Percentiles rank a stretch among this genome's conserved stretches.
Evolutionary conservation across 2,329 filamentous ascomycete species (phyloP).

Genomic region (Akanthomyces muscarius): DNA sequence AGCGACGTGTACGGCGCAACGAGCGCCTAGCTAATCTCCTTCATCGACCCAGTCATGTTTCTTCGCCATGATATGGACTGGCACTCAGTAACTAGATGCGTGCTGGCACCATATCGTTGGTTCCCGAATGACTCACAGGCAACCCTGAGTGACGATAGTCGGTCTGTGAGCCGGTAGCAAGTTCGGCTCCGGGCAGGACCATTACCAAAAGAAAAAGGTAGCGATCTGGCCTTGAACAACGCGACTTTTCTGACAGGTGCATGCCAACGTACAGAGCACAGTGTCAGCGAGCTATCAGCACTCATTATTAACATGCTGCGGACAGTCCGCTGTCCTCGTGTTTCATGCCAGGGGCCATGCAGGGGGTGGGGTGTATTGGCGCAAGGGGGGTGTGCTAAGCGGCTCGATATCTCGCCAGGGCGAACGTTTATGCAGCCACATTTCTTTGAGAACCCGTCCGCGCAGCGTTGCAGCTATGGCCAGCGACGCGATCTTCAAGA

Average conservation of each 20-base stretch:
- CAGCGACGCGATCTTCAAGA: neutral
- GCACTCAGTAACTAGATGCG: no score
- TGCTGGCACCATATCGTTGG: no score
- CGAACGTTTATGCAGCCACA: neutral
- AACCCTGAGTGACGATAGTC: no score
- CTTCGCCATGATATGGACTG: neutral
- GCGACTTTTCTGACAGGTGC: neutral
- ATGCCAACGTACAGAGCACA: neutral
- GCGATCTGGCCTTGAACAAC: neutral
- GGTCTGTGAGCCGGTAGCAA: no score
- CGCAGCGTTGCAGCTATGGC: neutral
- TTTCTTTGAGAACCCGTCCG: neutral
- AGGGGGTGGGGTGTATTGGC: neutral
- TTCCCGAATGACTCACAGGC: neutral
- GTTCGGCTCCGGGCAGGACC: no score
- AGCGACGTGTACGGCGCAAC: neutral
- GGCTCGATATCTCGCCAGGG: neutral
- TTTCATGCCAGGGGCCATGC: constrained; percentile 8
- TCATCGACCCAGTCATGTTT: neutral
- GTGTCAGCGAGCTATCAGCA: neutral
- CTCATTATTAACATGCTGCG: neutral
- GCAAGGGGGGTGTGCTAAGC: neutral
- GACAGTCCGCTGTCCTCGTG: neutral
- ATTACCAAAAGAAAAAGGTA: neutral
- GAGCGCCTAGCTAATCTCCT: neutral